Conservation (phyloP, 1,284 basidiomycete genomes). For the Ganoderma meredithae region DNA sequence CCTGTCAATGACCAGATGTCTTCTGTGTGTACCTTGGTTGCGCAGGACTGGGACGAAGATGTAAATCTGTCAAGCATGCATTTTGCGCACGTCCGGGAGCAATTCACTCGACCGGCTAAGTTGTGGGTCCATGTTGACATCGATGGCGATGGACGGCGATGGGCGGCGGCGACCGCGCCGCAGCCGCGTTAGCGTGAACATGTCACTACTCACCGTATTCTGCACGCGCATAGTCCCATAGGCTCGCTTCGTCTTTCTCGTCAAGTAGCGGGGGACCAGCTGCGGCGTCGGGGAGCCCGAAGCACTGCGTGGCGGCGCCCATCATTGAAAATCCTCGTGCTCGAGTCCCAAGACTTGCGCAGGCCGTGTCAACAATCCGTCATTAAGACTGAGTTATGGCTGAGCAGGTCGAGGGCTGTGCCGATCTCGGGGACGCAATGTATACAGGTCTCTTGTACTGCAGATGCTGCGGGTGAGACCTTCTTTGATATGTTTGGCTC, state of each 20-base stretch:
- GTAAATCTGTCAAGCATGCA: neutral
- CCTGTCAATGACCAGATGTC: neutral
- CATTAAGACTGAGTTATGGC: neutral
- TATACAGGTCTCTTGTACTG: neutral
- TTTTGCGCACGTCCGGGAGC: neutral
- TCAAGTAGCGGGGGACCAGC: neutral
- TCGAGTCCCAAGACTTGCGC: neutral
- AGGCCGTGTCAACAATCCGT: neutral
- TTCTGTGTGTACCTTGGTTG: neutral
- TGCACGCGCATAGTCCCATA: neutral
- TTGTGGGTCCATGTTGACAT: conserved; percentile 32
- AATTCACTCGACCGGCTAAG: neutral
- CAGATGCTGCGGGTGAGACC: neutral
- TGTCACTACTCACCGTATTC: neutral
- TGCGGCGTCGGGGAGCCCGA: neutral
- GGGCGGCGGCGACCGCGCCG: conserved; percentile 9
- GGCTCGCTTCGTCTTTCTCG: neutral
- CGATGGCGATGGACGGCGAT: conserved; percentile 8
- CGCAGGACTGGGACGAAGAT: neutral
- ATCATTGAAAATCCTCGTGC: neutral
- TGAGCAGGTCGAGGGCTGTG: neutral
- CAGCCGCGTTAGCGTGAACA: conserved; percentile 1
- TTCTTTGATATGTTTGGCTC: neutral
- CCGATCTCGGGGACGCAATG: conserved; percentile 1
- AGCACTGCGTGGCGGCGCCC: neutral